Percentiles rank a stretch among this genome's conserved stretches.
Evolutionary conservation across 306 rosid genomes (phyloP).

Genomic region (Quercus glauca): DNA sequence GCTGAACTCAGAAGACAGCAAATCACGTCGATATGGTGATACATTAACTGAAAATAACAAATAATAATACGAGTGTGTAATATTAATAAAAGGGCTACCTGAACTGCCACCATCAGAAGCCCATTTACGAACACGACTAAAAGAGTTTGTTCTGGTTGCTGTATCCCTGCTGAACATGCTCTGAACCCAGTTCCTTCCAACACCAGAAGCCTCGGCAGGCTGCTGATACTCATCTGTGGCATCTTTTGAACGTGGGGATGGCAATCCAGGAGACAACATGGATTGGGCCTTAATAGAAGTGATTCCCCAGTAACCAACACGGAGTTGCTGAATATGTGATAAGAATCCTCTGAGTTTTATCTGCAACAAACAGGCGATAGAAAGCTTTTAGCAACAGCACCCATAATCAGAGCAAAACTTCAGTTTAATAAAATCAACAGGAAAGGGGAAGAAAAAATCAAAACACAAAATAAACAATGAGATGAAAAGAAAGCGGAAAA

Average conservation of each 20-base stretch:
- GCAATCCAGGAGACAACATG: slow-evolving; percentile 55
- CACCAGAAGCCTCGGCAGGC: slow-evolving; percentile 84
- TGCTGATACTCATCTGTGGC: slow-evolving; percentile 73
- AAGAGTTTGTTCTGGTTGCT: slow-evolving; percentile 70
- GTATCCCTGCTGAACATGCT: slow-evolving; percentile 93
- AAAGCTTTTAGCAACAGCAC: slow-evolving; percentile 20
- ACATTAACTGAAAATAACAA: slow-evolving; percentile 16
- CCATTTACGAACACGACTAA: slow-evolving; percentile 84
- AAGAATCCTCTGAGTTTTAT: slow-evolving; percentile 90
- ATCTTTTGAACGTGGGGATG: slow-evolving; percentile 82
- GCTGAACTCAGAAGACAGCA: slow-evolving; percentile 31
- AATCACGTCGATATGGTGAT: background rate
- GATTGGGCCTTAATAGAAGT: slow-evolving; percentile 68
- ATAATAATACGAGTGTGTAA: slow-evolving; percentile 6
- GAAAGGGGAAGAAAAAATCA: slow-evolving; percentile 3
- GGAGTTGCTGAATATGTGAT: slow-evolving; percentile 82
- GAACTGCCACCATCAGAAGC: slow-evolving; percentile 71
- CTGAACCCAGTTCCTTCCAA: slow-evolving; percentile 98
- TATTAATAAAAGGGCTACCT: slow-evolving; percentile 34
- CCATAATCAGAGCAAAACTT: slow-evolving; percentile 18
- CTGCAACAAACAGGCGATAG: slow-evolving; percentile 44
- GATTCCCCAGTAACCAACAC: slow-evolving; percentile 82
- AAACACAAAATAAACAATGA: background rate
- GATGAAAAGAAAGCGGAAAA: background rate
- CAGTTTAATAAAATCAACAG: slow-evolving; percentile 10